Base-by-base conservation (phyloP, 1,284 basidiomycete species). In the Austropuccinia psidii region DNA sequence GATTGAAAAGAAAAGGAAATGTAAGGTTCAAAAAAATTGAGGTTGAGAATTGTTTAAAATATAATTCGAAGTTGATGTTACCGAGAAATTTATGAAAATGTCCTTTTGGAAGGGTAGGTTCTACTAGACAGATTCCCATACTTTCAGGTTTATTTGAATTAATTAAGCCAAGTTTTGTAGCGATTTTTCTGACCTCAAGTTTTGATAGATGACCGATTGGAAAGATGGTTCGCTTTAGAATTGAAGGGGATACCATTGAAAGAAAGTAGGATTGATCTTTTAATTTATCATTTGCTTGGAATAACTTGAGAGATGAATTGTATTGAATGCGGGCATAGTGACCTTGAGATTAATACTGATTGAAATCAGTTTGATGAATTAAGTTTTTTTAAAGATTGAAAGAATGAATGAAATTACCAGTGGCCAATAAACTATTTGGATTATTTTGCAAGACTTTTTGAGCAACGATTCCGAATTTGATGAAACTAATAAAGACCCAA, bases 221-320 rank as follows among this genome's bases (percentile, higher is more conserved):
- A 75, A 98, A 95, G 1, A 94, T 80, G 0, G 91, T 85, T 76
- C 89, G 83, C 8, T 76, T 73, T 6, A 95, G 84, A 70, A 87
- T 85, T 0, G 77, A 70, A 78, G 91, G 87, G 0, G 86, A 83
- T 35, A 93, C 87, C 0, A 89, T 87, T 0, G 92, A 89, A 0
- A 98, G 85, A 80, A 93, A 98, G 80, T 95, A 98, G 0, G 91
- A 89, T 81, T 98, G 94, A 81, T 98, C 95, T 81, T 98, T 98
- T 7, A 80, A 82, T 58, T 77, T 77, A 78, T 94, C 90, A n/a
- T 78, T 76, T 0, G 88, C 85, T 49, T 89, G 86, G 31, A 87
- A 81, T 13, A 95, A 85, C 77, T 85, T 84, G 0, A 89, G 88
- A 17, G 86, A 84, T 1, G 81, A 9, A 50, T 73, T 39, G 76